phyloP scores from a whole-genome alignment of 495 filamentous ascomycete genomes.

The Aspergillus carlsbadensis region DNA sequence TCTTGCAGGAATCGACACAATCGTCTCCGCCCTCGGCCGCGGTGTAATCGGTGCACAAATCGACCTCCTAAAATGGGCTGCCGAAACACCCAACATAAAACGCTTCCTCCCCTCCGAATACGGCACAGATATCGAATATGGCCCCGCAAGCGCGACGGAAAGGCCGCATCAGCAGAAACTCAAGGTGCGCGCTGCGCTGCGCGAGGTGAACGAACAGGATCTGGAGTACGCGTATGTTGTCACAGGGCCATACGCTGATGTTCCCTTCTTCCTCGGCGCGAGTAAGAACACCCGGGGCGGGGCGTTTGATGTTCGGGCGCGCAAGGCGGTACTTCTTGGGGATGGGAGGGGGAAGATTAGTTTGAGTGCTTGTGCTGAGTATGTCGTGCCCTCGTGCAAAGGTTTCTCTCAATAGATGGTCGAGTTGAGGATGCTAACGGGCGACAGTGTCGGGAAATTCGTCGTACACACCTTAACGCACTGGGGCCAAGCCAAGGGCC shows the following conservation, averaged over 20 bases:
- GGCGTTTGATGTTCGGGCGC: constrained; percentile 55
- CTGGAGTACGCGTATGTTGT: constrained; percentile 65
- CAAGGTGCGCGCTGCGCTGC: constrained; percentile 59
- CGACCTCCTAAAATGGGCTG: constrained; percentile 56
- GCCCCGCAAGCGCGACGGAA: constrained; percentile 55
- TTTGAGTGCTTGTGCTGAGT: constrained; percentile 69
- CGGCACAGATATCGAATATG: constrained; percentile 72
- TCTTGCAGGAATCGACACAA: constrained; percentile 59
- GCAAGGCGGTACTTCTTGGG: constrained; percentile 58
- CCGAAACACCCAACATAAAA: constrained; percentile 52
- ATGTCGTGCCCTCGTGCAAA: constrained; percentile 33
- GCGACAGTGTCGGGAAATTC: constrained; percentile 61
- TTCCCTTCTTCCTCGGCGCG: constrained; percentile 50
- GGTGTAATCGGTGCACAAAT: constrained; percentile 57
- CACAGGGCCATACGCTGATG: constrained; percentile 69
- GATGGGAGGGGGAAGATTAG: constrained; percentile 56
- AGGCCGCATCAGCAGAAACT: constrained; percentile 71
- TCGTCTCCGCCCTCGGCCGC: constrained; percentile 64
- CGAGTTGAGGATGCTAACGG: constrained; percentile 1
- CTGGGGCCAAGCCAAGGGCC: constrained; percentile 50
- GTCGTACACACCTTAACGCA: constrained; percentile 58
- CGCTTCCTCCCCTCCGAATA: constrained; percentile 74
- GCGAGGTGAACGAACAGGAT: constrained; percentile 35
- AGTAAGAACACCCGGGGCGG: constrained; percentile 27
- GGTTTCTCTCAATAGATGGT: too few species aligned